Evolutionary conservation across 495 filamentous ascomycete species (phyloP).

Genomic region (Trichoderma parareesei): DNA sequence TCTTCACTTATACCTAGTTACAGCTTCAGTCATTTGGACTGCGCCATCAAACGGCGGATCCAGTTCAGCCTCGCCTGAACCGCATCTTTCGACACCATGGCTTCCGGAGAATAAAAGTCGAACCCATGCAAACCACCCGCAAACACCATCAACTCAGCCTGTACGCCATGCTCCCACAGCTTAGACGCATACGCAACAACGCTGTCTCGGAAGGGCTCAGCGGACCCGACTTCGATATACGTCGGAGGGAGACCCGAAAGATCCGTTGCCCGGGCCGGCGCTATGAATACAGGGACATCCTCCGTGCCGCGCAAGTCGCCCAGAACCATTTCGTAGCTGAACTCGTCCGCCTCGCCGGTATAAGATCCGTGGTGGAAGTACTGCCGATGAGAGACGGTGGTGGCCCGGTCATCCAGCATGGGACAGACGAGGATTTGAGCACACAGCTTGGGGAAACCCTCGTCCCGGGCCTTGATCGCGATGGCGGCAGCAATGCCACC

Average conservation of each 20-base stretch:
- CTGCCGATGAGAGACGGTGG: conserved; percentile 15
- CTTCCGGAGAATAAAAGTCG: conserved; percentile 18
- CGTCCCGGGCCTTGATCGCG: conserved; percentile 28
- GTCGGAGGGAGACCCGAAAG: conserved; percentile 28
- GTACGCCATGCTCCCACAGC: conserved; percentile 29
- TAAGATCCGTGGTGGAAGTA: conserved; percentile 23
- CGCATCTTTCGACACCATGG: neutral
- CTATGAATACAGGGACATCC: conserved; percentile 29
- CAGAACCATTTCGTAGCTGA: conserved; percentile 28
- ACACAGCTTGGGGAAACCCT: conserved; percentile 20
- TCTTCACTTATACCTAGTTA: too few species aligned
- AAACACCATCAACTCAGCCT: conserved; percentile 44
- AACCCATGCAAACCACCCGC: conserved; percentile 41
- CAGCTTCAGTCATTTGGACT: neutral
- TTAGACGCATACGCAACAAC: conserved; percentile 29
- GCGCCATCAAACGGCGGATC: neutral
- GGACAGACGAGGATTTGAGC: conserved; percentile 30
- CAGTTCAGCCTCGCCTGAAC: neutral
- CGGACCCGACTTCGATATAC: conserved; percentile 29
- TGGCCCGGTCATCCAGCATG: conserved; percentile 36
- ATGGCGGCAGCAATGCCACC: conserved; percentile 29
- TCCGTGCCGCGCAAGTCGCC: conserved; percentile 17
- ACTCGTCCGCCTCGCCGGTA: conserved; percentile 24
- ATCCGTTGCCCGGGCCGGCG: conserved; percentile 25
- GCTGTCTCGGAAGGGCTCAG: conserved; percentile 40